Conservation (phyloP, 2,329 filamentous ascomycete species). For the Fusarium longipes region DNA sequence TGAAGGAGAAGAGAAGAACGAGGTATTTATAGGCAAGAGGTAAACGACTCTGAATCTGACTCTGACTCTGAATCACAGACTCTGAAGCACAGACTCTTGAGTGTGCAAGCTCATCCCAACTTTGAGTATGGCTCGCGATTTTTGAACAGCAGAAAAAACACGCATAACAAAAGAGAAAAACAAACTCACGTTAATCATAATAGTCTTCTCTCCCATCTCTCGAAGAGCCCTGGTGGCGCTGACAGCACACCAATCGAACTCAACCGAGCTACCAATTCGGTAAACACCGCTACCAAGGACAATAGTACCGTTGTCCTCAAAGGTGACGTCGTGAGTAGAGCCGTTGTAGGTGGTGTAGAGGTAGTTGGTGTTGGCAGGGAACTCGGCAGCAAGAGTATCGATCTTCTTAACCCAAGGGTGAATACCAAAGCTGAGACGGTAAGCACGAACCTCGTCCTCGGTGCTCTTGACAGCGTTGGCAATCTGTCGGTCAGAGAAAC, state of each 20-base stretch:
- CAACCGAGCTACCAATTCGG: conserved; percentile 95
- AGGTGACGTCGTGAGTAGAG: conserved; percentile 89
- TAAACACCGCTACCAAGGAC: conserved; percentile 96
- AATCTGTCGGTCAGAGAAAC: conserved; percentile 97
- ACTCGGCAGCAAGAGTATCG: conserved; percentile 95
- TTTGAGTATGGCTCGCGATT: no score
- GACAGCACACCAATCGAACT: conserved; percentile 99
- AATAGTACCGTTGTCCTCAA: conserved; percentile 90
- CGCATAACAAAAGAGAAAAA: not conserved
- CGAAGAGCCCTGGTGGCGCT: conserved; percentile 86
- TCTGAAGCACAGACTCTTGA: no score
- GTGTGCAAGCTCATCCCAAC: no score
- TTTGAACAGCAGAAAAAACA: no score
- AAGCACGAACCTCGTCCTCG: conserved; percentile 89
- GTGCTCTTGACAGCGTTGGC: conserved; percentile 84
- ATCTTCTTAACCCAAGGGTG: conserved; percentile 98
- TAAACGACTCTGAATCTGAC: no score
- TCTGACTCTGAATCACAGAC: no score
- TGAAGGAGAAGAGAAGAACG: no score
- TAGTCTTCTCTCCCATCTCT: conserved; percentile 92
- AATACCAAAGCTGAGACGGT: conserved; percentile 87
- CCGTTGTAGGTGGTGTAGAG: conserved; percentile 99
- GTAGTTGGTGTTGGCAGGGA: conserved; percentile 95
- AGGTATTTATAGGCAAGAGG: no score
- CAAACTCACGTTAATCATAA: conserved; percentile 86